These are phyloP conservation scores for Aspergillus tubingensis DNA, from an alignment of 2,329 filamentous ascomycete genomes.

Conservation along the genomic window DNA sequence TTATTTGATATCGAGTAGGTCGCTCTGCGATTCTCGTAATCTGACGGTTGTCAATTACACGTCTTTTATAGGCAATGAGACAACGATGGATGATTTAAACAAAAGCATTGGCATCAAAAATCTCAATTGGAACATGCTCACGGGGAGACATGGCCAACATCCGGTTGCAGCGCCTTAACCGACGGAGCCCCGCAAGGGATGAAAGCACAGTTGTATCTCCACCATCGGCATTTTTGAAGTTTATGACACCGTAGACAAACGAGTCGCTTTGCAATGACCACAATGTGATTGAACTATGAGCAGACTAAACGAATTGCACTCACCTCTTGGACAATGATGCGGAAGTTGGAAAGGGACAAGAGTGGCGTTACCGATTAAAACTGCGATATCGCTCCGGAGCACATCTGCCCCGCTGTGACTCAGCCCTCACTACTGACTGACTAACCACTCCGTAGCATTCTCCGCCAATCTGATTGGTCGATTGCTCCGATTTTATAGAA, in stretches of 20 bases:
- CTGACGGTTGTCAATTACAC: slow-evolving; percentile 11
- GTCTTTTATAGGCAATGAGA: not conserved
- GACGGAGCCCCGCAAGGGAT: not conserved
- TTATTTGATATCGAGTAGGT: slow-evolving; percentile 14
- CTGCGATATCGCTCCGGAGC: slow-evolving; percentile 37
- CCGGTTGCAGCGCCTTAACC: not conserved
- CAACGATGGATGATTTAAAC: not conserved
- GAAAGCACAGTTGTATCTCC: not conserved
- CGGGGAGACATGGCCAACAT: not conserved
- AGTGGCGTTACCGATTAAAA: slow-evolving; percentile 22
- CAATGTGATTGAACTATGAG: not conserved
- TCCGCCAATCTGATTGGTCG: slow-evolving; percentile 9
- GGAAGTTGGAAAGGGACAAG: slow-evolving; percentile 21
- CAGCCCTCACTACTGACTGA: slow-evolving; percentile 17
- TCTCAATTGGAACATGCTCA: not conserved
- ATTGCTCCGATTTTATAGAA: not conserved
- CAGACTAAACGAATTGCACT: slow-evolving; percentile 15
- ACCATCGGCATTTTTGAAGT: not conserved
- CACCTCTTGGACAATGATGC: slow-evolving; percentile 22
- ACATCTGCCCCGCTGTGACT: slow-evolving; percentile 28
- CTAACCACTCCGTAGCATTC: not conserved
- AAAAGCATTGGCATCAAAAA: no score
- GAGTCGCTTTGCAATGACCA: not conserved
- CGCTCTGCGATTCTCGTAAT: slow-evolving; percentile 5
- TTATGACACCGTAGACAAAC: not conserved